A percentile compares a stretch with the other conserved stretches of the same genome.
Evolutionary conservation across 2,329 filamentous ascomycete genomes (phyloP).

Genomic region (Colletotrichum godetiae): DNA sequence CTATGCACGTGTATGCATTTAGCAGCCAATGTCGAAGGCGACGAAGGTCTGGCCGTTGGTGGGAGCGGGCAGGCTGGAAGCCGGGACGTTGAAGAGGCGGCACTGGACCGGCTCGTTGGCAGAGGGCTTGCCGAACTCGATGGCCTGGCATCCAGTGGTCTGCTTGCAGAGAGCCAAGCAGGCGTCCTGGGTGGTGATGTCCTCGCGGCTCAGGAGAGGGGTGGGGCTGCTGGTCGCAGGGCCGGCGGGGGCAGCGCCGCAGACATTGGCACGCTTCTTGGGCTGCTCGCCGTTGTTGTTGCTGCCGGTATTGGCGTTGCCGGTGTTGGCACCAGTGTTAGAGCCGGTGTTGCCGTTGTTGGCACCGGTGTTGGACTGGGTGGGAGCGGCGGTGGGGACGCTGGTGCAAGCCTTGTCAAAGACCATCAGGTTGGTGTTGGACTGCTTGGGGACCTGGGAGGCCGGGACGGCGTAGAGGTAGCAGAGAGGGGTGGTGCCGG

Average conservation of each 20-base stretch:
- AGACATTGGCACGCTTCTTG: slow-evolving; percentile 28
- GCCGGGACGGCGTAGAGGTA: slow-evolving; percentile 25
- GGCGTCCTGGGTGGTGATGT: slow-evolving; percentile 23
- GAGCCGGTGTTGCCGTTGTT: not conserved
- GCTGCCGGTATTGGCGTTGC: not conserved
- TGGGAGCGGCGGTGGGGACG: slow-evolving; percentile 12
- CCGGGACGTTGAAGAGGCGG: slow-evolving; percentile 25
- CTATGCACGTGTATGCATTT: not conserved
- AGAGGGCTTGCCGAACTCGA: slow-evolving; percentile 42
- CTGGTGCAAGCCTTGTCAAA: slow-evolving; percentile 25
- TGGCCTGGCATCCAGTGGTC: slow-evolving; percentile 40
- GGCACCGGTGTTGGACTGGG: not conserved
- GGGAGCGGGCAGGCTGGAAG: slow-evolving; percentile 28
- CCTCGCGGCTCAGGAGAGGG: slow-evolving; percentile 17
- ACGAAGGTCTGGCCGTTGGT: slow-evolving; percentile 25
- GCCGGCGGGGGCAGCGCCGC: slow-evolving; percentile 27
- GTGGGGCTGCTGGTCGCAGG: slow-evolving; percentile 10
- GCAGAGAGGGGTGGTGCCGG: slow-evolving; percentile 18
- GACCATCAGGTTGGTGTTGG: slow-evolving; percentile 23
- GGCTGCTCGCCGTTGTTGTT: not conserved
- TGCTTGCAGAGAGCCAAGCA: slow-evolving; percentile 31
- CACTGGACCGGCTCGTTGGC: slow-evolving; percentile 20
- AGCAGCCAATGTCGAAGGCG: slow-evolving; percentile 24
- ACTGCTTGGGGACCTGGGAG: slow-evolving; percentile 14
- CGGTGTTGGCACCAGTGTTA: not conserved